Conservation (phyloP, 176 grass and related monocot genomes). For the Ensete glaucum region DNA sequence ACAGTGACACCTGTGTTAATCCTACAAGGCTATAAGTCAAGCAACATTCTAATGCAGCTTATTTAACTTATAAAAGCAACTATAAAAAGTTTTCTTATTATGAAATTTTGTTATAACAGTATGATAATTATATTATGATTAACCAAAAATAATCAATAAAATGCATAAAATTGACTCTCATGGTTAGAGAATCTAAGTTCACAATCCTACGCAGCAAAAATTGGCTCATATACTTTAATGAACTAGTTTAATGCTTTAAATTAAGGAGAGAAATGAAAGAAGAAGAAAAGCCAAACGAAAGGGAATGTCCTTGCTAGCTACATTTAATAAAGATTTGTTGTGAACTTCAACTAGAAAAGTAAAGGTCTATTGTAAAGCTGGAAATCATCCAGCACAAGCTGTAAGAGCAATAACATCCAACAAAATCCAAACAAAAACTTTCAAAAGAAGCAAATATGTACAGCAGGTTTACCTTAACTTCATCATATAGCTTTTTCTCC, state of each 20-base stretch:
- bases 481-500: constrained; percentile 95
- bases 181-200: neutral
- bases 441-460: constrained; percentile 16
- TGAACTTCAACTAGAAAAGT: neutral
- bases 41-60: too few species aligned
- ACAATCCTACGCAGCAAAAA: too few species aligned
- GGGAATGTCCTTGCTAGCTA: neutral
- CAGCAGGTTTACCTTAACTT: constrained; percentile 71
- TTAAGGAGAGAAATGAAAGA: too few species aligned
- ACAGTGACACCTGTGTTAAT: too few species aligned
- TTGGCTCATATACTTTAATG: too few species aligned
- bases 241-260: too few species aligned
- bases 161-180: neutral
- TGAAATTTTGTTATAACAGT: too few species aligned
- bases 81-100: too few species aligned
- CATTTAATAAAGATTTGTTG: neutral
- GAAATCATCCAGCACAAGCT: neutral
- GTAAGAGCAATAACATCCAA: neutral
- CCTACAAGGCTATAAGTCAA: too few species aligned
- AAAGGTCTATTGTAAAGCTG: neutral
- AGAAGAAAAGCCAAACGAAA: too few species aligned
- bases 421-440: constrained; percentile 11
- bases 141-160: neutral
- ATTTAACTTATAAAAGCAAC: too few species aligned
- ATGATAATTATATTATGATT: too few species aligned